Percentiles rank a stretch among this genome's conserved stretches.
These are phyloP conservation scores for Kluyveromyces siamensis DNA, from an alignment of 805 yeast genomes.

Conservation along the genomic window DNA sequence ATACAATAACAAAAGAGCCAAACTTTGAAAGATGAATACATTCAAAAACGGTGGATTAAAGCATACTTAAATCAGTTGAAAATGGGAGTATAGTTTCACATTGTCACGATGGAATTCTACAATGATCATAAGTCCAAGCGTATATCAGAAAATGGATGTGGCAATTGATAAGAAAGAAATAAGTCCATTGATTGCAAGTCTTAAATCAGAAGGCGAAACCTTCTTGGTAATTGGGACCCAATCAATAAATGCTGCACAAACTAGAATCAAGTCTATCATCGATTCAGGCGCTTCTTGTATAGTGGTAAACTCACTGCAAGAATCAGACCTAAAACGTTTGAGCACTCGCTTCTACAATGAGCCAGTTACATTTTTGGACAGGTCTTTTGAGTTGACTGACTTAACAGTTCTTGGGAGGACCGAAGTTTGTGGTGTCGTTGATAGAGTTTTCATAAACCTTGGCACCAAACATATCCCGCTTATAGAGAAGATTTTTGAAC, in stretches of 20 bases:
- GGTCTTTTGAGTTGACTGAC: conserved; percentile 34
- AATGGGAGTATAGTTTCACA: too few relatives aligned
- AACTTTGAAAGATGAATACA: neutral
- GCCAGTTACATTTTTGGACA: conserved; percentile 24
- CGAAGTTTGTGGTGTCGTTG: conserved; percentile 58
- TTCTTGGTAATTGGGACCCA: conserved; percentile 49
- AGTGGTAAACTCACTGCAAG: conserved; percentile 31
- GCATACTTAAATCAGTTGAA: neutral
- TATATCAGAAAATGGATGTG: neutral
- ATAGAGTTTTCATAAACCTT: conserved; percentile 61
- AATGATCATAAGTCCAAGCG: too few relatives aligned
- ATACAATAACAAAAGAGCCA: neutral
- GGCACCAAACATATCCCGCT: conserved; percentile 23
- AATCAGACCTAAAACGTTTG: conserved; percentile 14
- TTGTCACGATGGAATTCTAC: too few relatives aligned
- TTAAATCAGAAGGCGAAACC: conserved; percentile 39
- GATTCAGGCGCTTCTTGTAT: conserved; percentile 51
- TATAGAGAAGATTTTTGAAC: conserved; percentile 36
- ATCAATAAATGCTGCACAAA: conserved; percentile 25
- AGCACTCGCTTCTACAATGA: conserved; percentile 15
- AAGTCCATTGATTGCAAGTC: conserved; percentile 32
- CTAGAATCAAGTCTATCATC: conserved; percentile 40
- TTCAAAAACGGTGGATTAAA: neutral
- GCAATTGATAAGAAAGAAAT: conserved; percentile 2
- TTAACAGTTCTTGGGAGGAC: conserved; percentile 50